These are phyloP conservation scores for Toxicodendron radicans DNA, from an alignment of 345 rosid species.

Conservation along the genomic window DNA sequence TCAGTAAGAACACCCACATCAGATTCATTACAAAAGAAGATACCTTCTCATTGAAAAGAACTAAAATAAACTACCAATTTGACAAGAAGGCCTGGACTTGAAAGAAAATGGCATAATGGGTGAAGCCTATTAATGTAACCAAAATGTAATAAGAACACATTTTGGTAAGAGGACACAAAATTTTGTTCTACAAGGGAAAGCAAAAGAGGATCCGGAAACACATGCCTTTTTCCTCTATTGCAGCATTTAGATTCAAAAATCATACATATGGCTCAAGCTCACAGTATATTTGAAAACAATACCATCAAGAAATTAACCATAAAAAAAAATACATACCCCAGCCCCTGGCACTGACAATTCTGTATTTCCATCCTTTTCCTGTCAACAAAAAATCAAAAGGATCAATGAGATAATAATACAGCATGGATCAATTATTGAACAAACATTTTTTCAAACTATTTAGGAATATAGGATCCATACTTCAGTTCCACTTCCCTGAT, in stretches of 20 bases:
- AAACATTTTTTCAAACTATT: conserved; percentile 20
- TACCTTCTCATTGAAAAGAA: neutral
- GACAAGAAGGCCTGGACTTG: neutral
- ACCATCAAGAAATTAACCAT: conserved; percentile 17
- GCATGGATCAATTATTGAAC: conserved; percentile 1
- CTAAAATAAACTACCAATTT: neutral
- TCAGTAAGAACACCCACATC: neutral
- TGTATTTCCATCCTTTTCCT: conserved; percentile 75
- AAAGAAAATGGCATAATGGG: conserved; percentile 5
- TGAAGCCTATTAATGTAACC: neutral
- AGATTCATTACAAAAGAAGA: neutral
- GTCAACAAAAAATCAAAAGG: conserved; percentile 29
- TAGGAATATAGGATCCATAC: conserved; percentile 37
- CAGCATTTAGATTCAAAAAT: neutral
- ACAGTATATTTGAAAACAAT: neutral
- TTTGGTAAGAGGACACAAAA: neutral
- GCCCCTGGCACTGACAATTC: conserved; percentile 90
- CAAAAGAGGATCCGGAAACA: neutral
- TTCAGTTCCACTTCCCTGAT: conserved; percentile 57
- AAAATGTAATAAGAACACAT: neutral
- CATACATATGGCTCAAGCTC: conserved; percentile 2
- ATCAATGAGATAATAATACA: conserved; percentile 14
- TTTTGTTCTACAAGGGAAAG: neutral
- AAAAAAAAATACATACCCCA: conserved; percentile 60
- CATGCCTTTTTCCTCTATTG: neutral